Evolutionary conservation across 306 rosid species (phyloP), one percentile per base, ranked within the genome.

Genomic region (Gynostemma pentaphyllum): DNA sequence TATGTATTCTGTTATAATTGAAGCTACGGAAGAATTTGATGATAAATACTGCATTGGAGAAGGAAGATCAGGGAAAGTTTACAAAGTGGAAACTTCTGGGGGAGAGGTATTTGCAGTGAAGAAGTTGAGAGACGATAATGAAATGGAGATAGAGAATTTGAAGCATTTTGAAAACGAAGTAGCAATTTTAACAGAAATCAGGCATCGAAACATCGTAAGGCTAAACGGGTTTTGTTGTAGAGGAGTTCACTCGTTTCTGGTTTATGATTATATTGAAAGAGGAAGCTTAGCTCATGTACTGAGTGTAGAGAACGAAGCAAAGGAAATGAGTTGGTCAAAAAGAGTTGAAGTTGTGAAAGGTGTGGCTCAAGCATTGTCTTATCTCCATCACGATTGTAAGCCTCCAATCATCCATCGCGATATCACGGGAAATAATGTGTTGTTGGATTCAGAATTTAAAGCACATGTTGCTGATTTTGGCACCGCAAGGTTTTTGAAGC

Each of bases 381-480:
- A n/a, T n/a, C n/a, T n/a, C n/a, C n/a, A n/a, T n/a, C n/a, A n/a
- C 30, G 68, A 64, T 64, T 46, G 68, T 18, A 42, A 21, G 44
- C 54, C 68, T 5, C 42, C 68, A 9, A 45, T 77, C 11, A 77
- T 77, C 32, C 82, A 77, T 11, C 62, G 82, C 61, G 82, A 77
- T 67, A 66, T n/a, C n/a, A n/a, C n/a, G n/a, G n/a, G n/a, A n/a
- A n/a, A n/a, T n/a, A n/a, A n/a, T n/a, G n/a, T n/a, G n/a, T n/a
- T n/a, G n/a, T n/a, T n/a, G n/a, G n/a, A n/a, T n/a, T n/a, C n/a
- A n/a, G n/a, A n/a, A n/a, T n/a, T n/a, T n/a, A n/a, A n/a, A n/a
- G n/a, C n/a, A n/a, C n/a, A n/a, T n/a, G n/a, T n/a, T n/a, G n/a
- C 82, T 2, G 82, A 77, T 77, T 77, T 77, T 45, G 82, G 82